phyloP scores from a whole-genome alignment of 2,329 filamentous ascomycete species.

The Pyrenochaeta sp. region DNA sequence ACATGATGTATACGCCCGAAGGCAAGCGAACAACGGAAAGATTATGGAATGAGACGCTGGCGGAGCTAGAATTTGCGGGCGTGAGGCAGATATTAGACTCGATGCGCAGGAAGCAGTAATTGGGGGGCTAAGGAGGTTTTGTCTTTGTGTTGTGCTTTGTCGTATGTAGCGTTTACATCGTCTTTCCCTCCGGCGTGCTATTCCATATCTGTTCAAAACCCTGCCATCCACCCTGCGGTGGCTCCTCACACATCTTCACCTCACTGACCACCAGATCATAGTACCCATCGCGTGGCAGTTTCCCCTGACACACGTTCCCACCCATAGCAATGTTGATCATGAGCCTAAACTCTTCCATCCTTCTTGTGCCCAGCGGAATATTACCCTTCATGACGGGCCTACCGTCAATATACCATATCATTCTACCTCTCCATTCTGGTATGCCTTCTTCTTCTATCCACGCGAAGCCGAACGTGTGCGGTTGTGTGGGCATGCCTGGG shows the following conservation, averaged over 20 bases:
- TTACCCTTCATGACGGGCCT: slow-evolving; percentile 64
- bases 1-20: slow-evolving; percentile 11
- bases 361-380: slow-evolving; percentile 62
- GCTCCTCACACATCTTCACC: slow-evolving; percentile 62
- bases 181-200: slow-evolving; percentile 42
- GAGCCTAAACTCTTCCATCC: slow-evolving; percentile 65
- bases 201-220: slow-evolving; percentile 63
- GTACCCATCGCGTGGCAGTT: slow-evolving; percentile 60
- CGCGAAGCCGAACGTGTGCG: slow-evolving; percentile 64
- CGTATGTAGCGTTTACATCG: slow-evolving; percentile 23
- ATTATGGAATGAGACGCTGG: slow-evolving; percentile 15
- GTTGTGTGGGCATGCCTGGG: slow-evolving; percentile 56
- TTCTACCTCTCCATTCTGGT: slow-evolving; percentile 54
- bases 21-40: slow-evolving; percentile 4
- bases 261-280: slow-evolving; percentile 67
- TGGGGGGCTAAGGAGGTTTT: not conserved
- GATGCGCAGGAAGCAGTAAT: not conserved
- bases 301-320: slow-evolving; percentile 65
- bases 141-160: not conserved
- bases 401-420: slow-evolving; percentile 69
- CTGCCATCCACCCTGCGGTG: slow-evolving; percentile 64
- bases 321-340: slow-evolving; percentile 71
- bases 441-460: slow-evolving; percentile 61
- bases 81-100: not conserved
- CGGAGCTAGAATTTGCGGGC: slow-evolving; percentile 12